A percentile compares a stretch with the other conserved stretches of the same genome.
Conservation (phyloP, 1,284 basidiomycete species). For the Ceratorhiza oryzae-sativae region DNA sequence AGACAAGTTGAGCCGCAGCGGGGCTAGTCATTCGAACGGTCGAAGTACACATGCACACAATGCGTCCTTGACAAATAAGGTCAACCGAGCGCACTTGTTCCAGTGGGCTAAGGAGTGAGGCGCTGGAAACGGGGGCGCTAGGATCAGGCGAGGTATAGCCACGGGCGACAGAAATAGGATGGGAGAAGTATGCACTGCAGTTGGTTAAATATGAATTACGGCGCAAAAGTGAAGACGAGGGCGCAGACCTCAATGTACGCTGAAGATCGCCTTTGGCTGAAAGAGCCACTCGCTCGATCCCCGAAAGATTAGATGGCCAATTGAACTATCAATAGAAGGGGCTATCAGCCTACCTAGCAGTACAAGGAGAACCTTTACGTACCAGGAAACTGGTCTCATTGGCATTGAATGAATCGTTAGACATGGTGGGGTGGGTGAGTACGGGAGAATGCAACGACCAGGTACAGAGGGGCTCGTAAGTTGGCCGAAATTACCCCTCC, state of each 20-base stretch:
- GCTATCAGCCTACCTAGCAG: too few relatives aligned
- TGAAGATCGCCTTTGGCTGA: constrained; percentile 71
- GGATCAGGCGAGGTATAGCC: constrained; percentile 60
- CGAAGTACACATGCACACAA: constrained; percentile 40
- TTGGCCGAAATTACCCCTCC: background rate
- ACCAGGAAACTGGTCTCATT: constrained; percentile 41
- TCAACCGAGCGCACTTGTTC: constrained; percentile 69
- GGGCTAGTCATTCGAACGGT: constrained; percentile 39
- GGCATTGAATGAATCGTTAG: constrained; percentile 40
- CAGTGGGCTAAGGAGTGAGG: constrained; percentile 60
- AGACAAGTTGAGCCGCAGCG: constrained; percentile 57
- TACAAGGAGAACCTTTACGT: background rate
- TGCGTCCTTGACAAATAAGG: constrained; percentile 57
- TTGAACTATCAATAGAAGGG: constrained; percentile 54
- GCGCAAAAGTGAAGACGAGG: background rate
- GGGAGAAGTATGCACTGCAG: constrained; percentile 66
- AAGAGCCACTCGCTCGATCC: constrained; percentile 68
- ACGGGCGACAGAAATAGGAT: constrained; percentile 63
- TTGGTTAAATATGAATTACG: background rate
- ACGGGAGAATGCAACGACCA: background rate
- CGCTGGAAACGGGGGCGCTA: constrained; percentile 46
- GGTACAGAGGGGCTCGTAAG: background rate
- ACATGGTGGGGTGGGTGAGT: constrained; percentile 24
- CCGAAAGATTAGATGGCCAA: constrained; percentile 59
- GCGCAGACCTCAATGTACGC: constrained; percentile 63